A percentile compares a stretch with the other conserved stretches of the same genome.
These are phyloP conservation scores for Xanthoceras sorbifolium DNA, from an alignment of 345 rosid species.

Conservation along the genomic window DNA sequence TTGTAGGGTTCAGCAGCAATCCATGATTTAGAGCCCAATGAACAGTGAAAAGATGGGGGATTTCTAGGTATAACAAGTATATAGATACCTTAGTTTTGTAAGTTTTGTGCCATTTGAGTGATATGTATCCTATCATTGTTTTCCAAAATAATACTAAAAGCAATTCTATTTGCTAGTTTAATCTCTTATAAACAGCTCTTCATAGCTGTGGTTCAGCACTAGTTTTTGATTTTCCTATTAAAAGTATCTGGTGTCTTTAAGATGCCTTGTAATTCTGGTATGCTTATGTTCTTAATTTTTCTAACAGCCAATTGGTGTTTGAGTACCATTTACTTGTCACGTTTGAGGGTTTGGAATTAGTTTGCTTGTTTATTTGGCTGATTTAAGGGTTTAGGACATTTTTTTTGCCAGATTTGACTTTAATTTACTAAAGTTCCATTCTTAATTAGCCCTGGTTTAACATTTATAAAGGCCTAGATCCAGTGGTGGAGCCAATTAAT, in stretches of 20 bases:
- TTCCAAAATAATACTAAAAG: not conserved
- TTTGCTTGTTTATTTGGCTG: no score
- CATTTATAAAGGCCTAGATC: not conserved
- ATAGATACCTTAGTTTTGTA: not conserved
- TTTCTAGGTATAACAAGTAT: not conserved
- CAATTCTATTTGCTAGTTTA: no score
- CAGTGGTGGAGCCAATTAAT: no score
- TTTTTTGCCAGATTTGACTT: not conserved
- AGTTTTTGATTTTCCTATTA: no score
- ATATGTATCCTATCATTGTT: not conserved
- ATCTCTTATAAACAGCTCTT: not conserved
- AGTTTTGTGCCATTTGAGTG: not conserved
- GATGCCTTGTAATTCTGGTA: no score
- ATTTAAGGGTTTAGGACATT: no score
- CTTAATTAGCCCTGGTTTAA: not conserved
- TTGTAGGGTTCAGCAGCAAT: no score
- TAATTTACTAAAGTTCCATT: not conserved
- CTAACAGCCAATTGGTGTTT: not conserved
- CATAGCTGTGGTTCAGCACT: not conserved
- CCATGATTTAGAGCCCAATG: no score
- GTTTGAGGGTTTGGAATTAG: not conserved
- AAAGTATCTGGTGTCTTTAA: no score
- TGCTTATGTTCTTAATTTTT: no score
- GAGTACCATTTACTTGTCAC: not conserved
- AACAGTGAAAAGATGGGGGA: not conserved